Evolutionary conservation across 768 basidiomycete genomes (phyloP).

Genomic region (Lactarius tabidus): DNA sequence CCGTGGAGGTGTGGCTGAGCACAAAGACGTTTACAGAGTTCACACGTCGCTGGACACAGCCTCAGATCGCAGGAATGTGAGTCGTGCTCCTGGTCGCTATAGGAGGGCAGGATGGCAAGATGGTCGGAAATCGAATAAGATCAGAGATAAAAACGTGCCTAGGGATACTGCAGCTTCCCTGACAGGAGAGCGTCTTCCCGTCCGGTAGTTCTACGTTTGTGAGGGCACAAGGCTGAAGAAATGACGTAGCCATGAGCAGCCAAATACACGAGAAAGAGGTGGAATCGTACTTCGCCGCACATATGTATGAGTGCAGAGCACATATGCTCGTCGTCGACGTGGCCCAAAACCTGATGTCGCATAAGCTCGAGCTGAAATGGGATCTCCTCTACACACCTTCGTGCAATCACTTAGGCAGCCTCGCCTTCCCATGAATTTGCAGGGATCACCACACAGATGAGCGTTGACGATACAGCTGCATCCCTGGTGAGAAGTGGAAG

Average conservation of each 20-base stretch:
- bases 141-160: constrained; percentile 2
- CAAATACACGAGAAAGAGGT: not conserved
- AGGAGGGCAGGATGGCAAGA: not conserved
- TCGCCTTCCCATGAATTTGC: constrained; percentile 41
- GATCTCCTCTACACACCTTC: constrained; percentile 38
- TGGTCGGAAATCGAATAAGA: too few relatives aligned
- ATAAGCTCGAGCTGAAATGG: not conserved
- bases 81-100: constrained; percentile 43
- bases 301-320: constrained; percentile 54
- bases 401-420: constrained; percentile 53
- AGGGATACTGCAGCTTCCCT: constrained; percentile 11
- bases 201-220: not conserved
- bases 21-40: constrained; percentile 53
- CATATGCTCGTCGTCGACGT: constrained; percentile 48
- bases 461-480: constrained; percentile 46
- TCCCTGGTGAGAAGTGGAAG: not conserved
- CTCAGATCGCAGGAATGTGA: constrained; percentile 48
- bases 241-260: not conserved
- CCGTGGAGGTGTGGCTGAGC: constrained; percentile 49
- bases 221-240: constrained; percentile 22
- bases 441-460: constrained; percentile 54
- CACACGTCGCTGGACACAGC: constrained; percentile 51
- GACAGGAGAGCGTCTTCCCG: constrained; percentile 17
- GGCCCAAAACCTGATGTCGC: constrained; percentile 40
- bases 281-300: constrained; percentile 47